These are phyloP conservation scores for Solanum raphanifolium DNA, from an alignment of 257 asterid species.

Conservation along the genomic window DNA sequence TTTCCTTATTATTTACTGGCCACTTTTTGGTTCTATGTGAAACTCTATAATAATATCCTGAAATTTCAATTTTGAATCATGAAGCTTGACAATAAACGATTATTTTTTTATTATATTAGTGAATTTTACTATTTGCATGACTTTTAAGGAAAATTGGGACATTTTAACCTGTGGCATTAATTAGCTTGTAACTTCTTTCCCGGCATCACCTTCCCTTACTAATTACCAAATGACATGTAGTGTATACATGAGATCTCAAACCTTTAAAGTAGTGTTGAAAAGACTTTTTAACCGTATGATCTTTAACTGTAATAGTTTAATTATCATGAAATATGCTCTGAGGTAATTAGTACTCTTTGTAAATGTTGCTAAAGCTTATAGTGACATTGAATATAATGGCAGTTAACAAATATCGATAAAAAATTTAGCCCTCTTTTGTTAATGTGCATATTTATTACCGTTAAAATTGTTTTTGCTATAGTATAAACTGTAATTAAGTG, in stretches of 20 bases:
- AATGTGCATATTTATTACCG: neutral
- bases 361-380: neutral
- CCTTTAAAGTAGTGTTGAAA: neutral
- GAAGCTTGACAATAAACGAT: neutral
- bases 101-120: neutral
- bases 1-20: neutral
- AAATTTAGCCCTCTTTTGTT: neutral
- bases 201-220: neutral
- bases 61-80: neutral
- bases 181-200: neutral
- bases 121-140: neutral
- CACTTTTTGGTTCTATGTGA: neutral
- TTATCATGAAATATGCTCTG: too few relatives aligned
- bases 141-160: neutral
- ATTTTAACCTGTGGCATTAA: neutral
- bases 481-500: neutral
- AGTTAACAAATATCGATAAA: too few relatives aligned
- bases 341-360: neutral
- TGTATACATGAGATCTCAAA: neutral
- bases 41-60: neutral
- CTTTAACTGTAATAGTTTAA: neutral
- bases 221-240: neutral
- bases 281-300: neutral
- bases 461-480: too few relatives aligned
- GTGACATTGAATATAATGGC: neutral